phyloP scores from a whole-genome alignment of 371 early-diverging fungal genomes.

The Syncephalastrum monosporum region DNA sequence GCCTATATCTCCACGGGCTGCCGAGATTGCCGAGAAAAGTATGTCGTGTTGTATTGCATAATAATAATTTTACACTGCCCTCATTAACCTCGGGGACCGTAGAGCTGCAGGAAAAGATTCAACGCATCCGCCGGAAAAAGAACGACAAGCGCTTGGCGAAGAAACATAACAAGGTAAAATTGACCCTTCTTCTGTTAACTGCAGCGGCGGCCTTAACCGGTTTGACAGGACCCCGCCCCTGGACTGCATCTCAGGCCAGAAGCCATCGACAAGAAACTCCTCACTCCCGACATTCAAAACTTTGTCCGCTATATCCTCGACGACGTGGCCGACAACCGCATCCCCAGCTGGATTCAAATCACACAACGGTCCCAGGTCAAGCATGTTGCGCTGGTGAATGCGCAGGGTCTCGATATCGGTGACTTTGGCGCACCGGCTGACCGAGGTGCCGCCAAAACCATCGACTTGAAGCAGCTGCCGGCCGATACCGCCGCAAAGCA shows the following conservation, averaged over 20 bases:
- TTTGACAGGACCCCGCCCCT: conserved; percentile 16
- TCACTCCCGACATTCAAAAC: conserved; percentile 29
- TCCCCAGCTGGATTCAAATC: conserved; percentile 30
- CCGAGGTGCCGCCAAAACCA: conserved; percentile 2
- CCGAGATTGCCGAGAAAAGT: not conserved
- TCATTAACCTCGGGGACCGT: not conserved
- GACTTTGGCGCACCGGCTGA: conserved; percentile 26
- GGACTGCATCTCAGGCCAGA: conserved; percentile 20
- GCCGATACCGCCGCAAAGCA: conserved; percentile 23
- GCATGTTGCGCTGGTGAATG: conserved; percentile 31
- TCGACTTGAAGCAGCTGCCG: conserved; percentile 19
- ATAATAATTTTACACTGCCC: not conserved
- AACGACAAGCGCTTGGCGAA: conserved; percentile 19
- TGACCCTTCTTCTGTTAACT: no score
- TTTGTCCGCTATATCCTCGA: conserved; percentile 24
- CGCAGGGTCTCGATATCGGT: conserved; percentile 34
- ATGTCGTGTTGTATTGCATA: conserved; percentile 1
- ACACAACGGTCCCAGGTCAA: conserved; percentile 24
- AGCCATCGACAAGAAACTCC: conserved; percentile 15
- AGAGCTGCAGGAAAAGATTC: conserved; percentile 11
- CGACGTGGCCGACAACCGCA: conserved; percentile 26
- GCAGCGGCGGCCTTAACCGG: no score
- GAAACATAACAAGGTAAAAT: conserved; percentile 24
- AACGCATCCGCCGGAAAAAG: conserved; percentile 13
- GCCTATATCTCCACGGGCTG: not conserved